Conservation (phyloP, 2,329 filamentous ascomycete species). For the Beauveria pseudobassiana region DNA sequence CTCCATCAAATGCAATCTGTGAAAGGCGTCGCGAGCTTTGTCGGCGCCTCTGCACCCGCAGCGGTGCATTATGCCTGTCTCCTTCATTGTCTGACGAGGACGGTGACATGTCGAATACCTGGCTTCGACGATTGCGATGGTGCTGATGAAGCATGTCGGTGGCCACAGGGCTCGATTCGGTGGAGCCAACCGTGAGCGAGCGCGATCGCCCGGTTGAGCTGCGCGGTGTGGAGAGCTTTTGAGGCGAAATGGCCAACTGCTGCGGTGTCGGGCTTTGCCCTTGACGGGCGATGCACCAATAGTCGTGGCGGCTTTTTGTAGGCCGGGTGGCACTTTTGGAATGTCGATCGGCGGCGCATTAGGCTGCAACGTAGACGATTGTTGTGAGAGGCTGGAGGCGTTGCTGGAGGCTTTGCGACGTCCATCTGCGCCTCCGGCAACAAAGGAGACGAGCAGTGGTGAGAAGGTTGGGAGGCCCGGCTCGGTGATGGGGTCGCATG, state of each 20-base stretch:
- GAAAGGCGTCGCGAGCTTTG: constrained; percentile 93
- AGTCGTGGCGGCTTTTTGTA: constrained; percentile 54
- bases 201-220: constrained; percentile 63
- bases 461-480: constrained; percentile 62
- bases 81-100: constrained; percentile 98
- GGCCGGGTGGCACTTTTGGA: constrained; percentile 51
- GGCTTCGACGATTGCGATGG: constrained; percentile 86
- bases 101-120: constrained; percentile 92
- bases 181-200: constrained; percentile 88
- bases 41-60: constrained; percentile 88
- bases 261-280: constrained; percentile 44
- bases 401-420: constrained; percentile 89
- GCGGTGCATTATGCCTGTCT: constrained; percentile 78
- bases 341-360: constrained; percentile 65
- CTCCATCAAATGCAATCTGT: constrained; percentile 77
- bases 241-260: constrained; percentile 50
- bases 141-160: constrained; percentile 61
- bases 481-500: constrained; percentile 83
- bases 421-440: constrained; percentile 64
- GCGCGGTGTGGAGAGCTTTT: constrained; percentile 55
- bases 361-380: constrained; percentile 63
- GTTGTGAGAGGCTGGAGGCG: constrained; percentile 75
- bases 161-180: constrained; percentile 74
- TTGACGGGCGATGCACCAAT: constrained; percentile 51
- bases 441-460: constrained; percentile 93